Conservation (phyloP, 441 rosid genomes). For the Populus trichocarpa region DNA sequence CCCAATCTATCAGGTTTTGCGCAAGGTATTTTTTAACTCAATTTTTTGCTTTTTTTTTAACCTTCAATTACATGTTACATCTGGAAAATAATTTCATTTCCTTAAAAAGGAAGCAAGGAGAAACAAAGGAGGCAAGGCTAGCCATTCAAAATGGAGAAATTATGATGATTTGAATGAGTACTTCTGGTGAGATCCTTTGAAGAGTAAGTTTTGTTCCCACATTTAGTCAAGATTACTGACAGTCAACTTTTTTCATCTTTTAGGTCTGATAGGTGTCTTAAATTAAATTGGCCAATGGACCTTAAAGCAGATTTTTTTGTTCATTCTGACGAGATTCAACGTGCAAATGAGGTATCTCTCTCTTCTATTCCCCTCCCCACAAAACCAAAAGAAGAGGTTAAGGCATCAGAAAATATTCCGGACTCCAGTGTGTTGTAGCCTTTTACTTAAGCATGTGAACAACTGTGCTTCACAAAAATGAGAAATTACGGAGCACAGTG, state of each 20-base stretch:
- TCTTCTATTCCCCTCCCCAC: background rate
- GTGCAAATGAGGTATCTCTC: conserved; percentile 40
- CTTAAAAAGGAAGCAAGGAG: conserved; percentile 71
- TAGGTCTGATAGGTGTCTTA: conserved; percentile 85
- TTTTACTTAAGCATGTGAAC: background rate
- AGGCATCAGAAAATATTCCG: background rate
- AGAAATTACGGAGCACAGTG: background rate
- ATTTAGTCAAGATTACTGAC: conserved; percentile 4
- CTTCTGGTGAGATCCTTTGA: conserved; percentile 68
- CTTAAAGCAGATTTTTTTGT: conserved; percentile 66
- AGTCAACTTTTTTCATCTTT: conserved; percentile 9
- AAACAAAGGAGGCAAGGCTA: conserved; percentile 79
- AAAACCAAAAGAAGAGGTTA: background rate
- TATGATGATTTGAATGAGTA: conserved; percentile 98
- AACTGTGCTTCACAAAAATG: background rate
- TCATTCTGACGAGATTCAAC: conserved; percentile 42
- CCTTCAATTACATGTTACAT: conserved; percentile 9
- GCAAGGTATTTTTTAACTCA: conserved; percentile 52
- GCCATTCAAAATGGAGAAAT: conserved; percentile 99
- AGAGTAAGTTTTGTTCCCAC: conserved; percentile 7
- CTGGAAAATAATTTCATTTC: conserved; percentile 25
- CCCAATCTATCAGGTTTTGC: conserved; percentile 74
- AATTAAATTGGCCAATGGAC: conserved; percentile 76
- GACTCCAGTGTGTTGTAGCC: background rate
- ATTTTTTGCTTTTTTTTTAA: conserved; percentile 1